These are phyloP conservation scores for Cladophialophora yegresii DNA, from an alignment of 2,329 filamentous ascomycete species.

Conservation along the genomic window DNA sequence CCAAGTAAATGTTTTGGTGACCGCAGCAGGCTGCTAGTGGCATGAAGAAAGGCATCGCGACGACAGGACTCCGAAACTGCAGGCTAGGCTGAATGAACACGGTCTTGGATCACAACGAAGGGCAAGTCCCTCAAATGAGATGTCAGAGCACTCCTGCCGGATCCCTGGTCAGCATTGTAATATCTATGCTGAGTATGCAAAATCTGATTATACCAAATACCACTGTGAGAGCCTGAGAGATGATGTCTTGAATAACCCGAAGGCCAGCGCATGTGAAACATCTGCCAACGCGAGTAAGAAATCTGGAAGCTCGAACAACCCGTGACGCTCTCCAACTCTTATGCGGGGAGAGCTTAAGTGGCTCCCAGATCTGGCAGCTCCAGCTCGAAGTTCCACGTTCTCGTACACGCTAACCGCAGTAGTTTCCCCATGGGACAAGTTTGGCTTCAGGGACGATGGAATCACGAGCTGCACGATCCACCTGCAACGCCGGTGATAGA, in stretches of 20 bases:
- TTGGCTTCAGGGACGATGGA: neutral
- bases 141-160: neutral
- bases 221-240: neutral
- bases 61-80: neutral
- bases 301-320: neutral
- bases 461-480: conserved; percentile 8
- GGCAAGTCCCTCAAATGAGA: neutral
- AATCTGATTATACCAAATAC: neutral
- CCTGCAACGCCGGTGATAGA: conserved; percentile 12
- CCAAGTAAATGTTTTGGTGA: conserved; percentile 22
- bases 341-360: conserved; percentile 10
- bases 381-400: neutral
- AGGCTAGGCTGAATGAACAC: neutral
- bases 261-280: neutral
- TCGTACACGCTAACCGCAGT: neutral
- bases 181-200: conserved; percentile 3
- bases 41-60: neutral
- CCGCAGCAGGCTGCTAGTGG: neutral
- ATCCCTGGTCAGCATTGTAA: neutral
- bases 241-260: neutral
- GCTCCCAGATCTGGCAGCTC: neutral
- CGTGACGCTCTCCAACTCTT: conserved; percentile 2
- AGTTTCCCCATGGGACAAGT: neutral
- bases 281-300: neutral
- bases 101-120: neutral